Evolutionary conservation across 2,329 filamentous ascomycete species (phyloP), one percentile per base, ranked within the genome.

Genomic region (Epichloe aotearoae): DNA sequence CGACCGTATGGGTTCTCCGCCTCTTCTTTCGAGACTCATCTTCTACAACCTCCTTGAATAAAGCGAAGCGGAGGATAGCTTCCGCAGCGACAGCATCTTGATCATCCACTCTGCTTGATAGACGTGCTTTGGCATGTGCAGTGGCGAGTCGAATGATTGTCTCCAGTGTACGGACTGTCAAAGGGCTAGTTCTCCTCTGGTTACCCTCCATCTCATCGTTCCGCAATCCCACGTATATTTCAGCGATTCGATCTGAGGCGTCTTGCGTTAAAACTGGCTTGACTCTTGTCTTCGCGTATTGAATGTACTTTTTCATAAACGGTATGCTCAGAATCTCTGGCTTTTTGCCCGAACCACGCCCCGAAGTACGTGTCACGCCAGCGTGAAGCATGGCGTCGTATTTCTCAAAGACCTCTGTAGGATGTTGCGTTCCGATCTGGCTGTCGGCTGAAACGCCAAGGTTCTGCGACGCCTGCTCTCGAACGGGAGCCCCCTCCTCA

Each of bases 231-330:
- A 94, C 93, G 65, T 97, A 98, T 15, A 90, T 86, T 34, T 88
- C 80, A 38, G 90, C 83, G 61, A 98, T 95, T 56, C 94, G 87
- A 59, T 96, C 88, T 11, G 89, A 88, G 5, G 93, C 91, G 43
- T 88, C 88, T 63, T 93, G 88, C 0, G 90, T 95, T 54, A 98
- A 73, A 40, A 95, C 74, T 0, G 93, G 93, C 76, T 89, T 94
- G 62, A 95, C 79, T 63, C 93, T 77, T 37, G 80, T 86, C 73
- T 98, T 98, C 56, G 93, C 89, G 66, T 98, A 98, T 64, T 98
- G 93, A 44, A 98, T 94, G 67, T 96, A 98, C 70, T 98, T 98
- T 73, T 98, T 98, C 74, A 98, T 89, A 69, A 98, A 98, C 0
- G 90, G 87, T 54, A 98, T 96, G 69, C 87, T 95, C 50, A 98